These are phyloP conservation scores for Tricholoma flavovirens DNA, from an alignment of 768 basidiomycete species.

Conservation along the genomic window DNA sequence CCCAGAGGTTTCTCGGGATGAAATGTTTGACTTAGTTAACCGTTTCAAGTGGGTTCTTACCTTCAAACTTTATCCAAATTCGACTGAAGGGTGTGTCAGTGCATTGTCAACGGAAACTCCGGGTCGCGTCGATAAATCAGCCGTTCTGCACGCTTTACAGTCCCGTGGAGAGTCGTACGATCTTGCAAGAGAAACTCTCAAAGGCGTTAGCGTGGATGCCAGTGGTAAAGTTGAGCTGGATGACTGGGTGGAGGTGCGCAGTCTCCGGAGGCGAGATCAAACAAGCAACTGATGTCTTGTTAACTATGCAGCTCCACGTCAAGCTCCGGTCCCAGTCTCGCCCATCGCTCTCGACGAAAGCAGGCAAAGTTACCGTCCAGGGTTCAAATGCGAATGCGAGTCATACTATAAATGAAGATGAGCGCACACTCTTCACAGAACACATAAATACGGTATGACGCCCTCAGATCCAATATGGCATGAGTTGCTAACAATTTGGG, in stretches of 20 bases:
- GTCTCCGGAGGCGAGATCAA: slow-evolving; percentile 10
- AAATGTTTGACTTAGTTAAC: slow-evolving; percentile 91
- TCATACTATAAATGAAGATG: slow-evolving; percentile 98
- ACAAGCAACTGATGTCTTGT: not conserved
- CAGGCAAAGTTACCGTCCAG: slow-evolving; percentile 89
- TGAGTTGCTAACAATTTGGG: slow-evolving; percentile 4
- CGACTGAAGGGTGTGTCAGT: slow-evolving; percentile 32
- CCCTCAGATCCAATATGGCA: not conserved
- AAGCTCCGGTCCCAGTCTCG: slow-evolving; percentile 59
- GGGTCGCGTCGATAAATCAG: slow-evolving; percentile 77
- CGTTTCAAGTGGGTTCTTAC: slow-evolving; percentile 81
- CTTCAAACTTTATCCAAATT: slow-evolving; percentile 1
- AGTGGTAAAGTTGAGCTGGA: slow-evolving; percentile 95
- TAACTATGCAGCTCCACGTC: slow-evolving; percentile 57
- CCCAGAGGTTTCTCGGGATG: slow-evolving; percentile 86
- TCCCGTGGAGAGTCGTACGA: slow-evolving; percentile 86
- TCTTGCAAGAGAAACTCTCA: slow-evolving; percentile 82
- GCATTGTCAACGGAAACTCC: slow-evolving; percentile 72
- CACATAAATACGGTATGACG: slow-evolving; percentile 87
- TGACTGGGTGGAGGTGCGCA: slow-evolving; percentile 94
- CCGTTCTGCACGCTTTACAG: slow-evolving; percentile 75
- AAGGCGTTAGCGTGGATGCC: slow-evolving; percentile 89
- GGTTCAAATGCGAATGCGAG: slow-evolving; percentile 94
- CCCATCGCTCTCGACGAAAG: slow-evolving; percentile 51
- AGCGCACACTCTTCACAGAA: slow-evolving; percentile 92